Evolutionary conservation across 1,284 basidiomycete genomes (phyloP).

Genomic region (Golubevia sp.): DNA sequence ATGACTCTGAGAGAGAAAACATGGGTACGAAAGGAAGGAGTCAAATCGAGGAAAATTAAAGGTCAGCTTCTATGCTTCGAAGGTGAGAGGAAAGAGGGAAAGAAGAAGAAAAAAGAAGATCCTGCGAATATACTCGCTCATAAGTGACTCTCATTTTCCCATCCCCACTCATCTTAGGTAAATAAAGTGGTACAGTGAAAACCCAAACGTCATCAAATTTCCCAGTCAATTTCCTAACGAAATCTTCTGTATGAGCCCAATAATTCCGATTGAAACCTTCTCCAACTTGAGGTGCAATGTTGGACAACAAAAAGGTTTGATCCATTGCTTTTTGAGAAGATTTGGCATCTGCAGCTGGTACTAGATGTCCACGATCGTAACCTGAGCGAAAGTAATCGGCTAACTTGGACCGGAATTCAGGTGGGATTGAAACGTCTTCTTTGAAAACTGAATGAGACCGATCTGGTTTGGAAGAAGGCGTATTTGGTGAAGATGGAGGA

Average conservation of each 20-base stretch:
- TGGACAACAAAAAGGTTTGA: conserved; percentile 91
- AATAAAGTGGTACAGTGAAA: conserved; percentile 96
- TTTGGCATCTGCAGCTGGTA: conserved; percentile 95
- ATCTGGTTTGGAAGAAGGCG: conserved; percentile 72
- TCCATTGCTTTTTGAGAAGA: conserved; percentile 89
- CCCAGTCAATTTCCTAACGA: conserved; percentile 84
- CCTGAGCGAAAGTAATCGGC: conserved; percentile 82
- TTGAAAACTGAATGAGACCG: conserved; percentile 71
- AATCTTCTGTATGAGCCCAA: conserved; percentile 97
- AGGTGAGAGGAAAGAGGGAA: conserved; percentile 2
- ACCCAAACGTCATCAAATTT: conserved; percentile 92
- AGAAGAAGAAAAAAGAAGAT: conserved; percentile 4
- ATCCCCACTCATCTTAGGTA: conserved; percentile 80
- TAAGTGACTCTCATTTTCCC: conserved; percentile 92
- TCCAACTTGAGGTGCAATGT: conserved; percentile 98
- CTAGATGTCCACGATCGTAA: conserved; percentile 97
- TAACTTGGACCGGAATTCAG: conserved; percentile 79
- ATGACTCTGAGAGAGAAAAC: conserved; percentile 79
- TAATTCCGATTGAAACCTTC: conserved; percentile 97
- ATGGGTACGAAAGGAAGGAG: background rate
- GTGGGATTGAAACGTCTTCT: conserved; percentile 81
- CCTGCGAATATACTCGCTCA: conserved; percentile 31
- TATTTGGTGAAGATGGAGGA: conserved; percentile 51
- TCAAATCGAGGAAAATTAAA: no score
- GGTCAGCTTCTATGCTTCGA: no score